Evolutionary conservation across 257 asterid species (phyloP).

Genomic region (Knoxia roxburghii): DNA sequence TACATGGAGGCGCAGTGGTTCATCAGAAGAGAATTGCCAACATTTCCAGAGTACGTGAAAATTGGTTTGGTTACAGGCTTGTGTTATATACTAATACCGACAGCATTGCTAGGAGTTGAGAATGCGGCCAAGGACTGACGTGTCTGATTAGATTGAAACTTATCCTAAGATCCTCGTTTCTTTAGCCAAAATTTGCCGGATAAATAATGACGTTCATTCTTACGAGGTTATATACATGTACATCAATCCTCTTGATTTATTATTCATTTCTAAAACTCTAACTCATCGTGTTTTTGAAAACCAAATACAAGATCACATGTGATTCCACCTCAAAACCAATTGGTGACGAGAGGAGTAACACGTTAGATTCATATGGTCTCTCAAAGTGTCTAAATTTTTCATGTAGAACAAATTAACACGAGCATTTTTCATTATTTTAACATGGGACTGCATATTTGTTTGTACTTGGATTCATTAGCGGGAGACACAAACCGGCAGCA

Average conservation of each 20-base stretch:
- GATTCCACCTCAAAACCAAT: too few relatives aligned
- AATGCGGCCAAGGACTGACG: not conserved
- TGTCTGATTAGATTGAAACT: conserved; percentile 12
- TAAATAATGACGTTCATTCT: not conserved
- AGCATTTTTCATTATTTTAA: too few relatives aligned
- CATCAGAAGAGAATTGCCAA: conserved; percentile 35
- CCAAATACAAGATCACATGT: too few relatives aligned
- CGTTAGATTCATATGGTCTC: too few relatives aligned
- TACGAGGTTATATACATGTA: not conserved
- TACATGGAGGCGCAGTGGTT: conserved; percentile 45
- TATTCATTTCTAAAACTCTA: too few relatives aligned
- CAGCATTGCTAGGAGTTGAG: conserved; percentile 34
- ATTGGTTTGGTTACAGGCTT: conserved; percentile 38
- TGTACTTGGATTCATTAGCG: too few relatives aligned
- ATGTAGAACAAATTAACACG: too few relatives aligned
- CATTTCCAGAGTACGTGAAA: conserved; percentile 34
- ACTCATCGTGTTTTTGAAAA: too few relatives aligned
- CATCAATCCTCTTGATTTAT: too few relatives aligned
- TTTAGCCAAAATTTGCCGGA: not conserved
- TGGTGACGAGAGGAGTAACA: too few relatives aligned
- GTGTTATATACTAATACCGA: conserved; percentile 25
- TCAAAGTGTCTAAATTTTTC: too few relatives aligned
- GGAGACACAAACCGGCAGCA: conserved; percentile 48
- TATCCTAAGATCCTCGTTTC: conserved; percentile 15
- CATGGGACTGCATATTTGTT: too few relatives aligned